Percentiles rank a stretch among this genome's conserved stretches.
phyloP scores from a whole-genome alignment of 345 rosid genomes.

The Cardiospermum halicacabum region DNA sequence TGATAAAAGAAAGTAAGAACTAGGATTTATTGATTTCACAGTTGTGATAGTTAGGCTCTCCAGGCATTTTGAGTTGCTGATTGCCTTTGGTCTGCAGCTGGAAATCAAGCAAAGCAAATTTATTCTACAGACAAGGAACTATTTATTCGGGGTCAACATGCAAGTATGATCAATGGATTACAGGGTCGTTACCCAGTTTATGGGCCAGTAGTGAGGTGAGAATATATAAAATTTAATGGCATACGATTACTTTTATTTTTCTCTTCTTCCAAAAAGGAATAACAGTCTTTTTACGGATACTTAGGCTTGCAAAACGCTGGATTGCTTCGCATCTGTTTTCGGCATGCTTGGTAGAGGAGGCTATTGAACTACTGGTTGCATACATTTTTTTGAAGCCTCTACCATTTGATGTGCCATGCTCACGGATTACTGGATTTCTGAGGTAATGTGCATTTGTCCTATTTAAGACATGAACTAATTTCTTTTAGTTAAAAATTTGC shows the following conservation, averaged over 20 bases:
- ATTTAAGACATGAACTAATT: neutral
- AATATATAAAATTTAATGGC: conserved; percentile 10
- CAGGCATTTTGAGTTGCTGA: conserved; percentile 17
- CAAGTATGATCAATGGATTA: conserved; percentile 92
- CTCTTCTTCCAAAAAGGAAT: neutral
- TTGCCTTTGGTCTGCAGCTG: conserved; percentile 38
- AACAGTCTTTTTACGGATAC: neutral
- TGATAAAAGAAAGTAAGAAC: conserved; percentile 65
- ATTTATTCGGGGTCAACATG: conserved; percentile 73
- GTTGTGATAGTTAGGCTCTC: conserved; percentile 3
- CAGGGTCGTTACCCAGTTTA: conserved; percentile 57
- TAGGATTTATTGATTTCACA: conserved; percentile 17
- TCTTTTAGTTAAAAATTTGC: neutral
- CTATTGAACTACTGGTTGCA: conserved; percentile 79
- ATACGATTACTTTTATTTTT: conserved; percentile 2
- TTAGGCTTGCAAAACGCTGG: conserved; percentile 96
- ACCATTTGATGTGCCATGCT: conserved; percentile 73
- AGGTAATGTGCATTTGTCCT: conserved; percentile 42
- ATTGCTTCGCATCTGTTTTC: conserved; percentile 88
- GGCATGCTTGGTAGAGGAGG: conserved; percentile 84
- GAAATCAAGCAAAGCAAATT: conserved; percentile 47
- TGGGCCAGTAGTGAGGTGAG: conserved; percentile 74
- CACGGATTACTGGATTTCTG: conserved; percentile 80
- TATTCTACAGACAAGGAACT: conserved; percentile 62
- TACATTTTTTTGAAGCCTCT: conserved; percentile 70